A percentile compares a stretch with the other conserved stretches of the same genome.
These are phyloP conservation scores for Quercus mongolica DNA, from an alignment of 306 rosid genomes.

Conservation along the genomic window DNA sequence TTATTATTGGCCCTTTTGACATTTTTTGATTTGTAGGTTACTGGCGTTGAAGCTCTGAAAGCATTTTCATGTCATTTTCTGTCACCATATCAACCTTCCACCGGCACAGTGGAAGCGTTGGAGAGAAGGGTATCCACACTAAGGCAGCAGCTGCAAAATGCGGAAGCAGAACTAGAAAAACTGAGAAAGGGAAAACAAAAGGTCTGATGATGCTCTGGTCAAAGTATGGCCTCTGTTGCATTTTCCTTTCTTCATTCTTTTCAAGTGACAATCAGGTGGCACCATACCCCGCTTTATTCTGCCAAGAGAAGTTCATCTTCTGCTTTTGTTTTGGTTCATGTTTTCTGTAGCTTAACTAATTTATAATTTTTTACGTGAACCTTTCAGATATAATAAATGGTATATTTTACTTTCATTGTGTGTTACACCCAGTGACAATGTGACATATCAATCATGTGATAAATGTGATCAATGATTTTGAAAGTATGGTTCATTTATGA, in stretches of 20 bases:
- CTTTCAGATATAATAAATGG: neutral
- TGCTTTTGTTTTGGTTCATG: constrained; percentile 5
- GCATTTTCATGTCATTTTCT: constrained; percentile 64
- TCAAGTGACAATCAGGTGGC: constrained; percentile 19
- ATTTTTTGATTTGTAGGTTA: constrained; percentile 55
- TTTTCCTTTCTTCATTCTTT: constrained; percentile 28
- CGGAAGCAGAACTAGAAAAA: constrained; percentile 71
- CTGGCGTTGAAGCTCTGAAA: constrained; percentile 79
- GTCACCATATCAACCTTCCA: constrained; percentile 52
- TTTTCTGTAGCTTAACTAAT: neutral
- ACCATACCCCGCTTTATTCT: constrained; percentile 20
- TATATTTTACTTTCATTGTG: neutral
- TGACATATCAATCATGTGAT: neutral
- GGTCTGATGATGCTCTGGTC: constrained; percentile 29
- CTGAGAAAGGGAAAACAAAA: constrained; percentile 45
- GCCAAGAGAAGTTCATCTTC: constrained; percentile 20
- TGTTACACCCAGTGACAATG: neutral
- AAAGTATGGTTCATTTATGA: neutral
- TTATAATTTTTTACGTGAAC: constrained; percentile 10
- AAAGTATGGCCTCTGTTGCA: constrained; percentile 12
- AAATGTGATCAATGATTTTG: neutral
- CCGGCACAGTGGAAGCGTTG: constrained; percentile 51
- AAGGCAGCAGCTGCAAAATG: constrained; percentile 52
- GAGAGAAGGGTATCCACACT: constrained; percentile 56
- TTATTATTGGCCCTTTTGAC: constrained; percentile 9